Base-by-base conservation (phyloP, 345 rosid species). In the Turnera subulata region DNA sequence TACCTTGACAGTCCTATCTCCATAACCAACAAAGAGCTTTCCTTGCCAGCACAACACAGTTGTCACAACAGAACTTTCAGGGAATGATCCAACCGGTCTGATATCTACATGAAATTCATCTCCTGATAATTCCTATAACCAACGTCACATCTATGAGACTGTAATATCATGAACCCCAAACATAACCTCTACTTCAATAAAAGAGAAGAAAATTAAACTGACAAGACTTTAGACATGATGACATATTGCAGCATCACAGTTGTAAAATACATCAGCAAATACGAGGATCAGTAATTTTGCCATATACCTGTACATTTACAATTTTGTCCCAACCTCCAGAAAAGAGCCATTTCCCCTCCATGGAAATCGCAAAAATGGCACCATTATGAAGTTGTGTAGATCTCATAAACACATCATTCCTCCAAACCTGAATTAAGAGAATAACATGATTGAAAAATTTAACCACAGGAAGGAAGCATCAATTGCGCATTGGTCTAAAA, bases 391-490 rank as follows among this genome's bases (percentile, higher is more conserved):
- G 47, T 70, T 86, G 64, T 24, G 59, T 52, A 9, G 85, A 78
- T 71, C 81, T 89, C 75, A 78, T 51, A 62, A 73, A 61, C 49
- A 57, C 39, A 25, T 84, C 96, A 59, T 89, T 74, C 71, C 77
- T 83, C 98, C 98, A 92, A 46, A 89, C 63, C 98, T 89, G 73
- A 45, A n/a, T n/a, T n/a, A n/a, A n/a, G n/a, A n/a, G n/a, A n/a
- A n/a, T n/a, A n/a, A n/a, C n/a, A n/a, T n/a, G n/a, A n/a, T n/a
- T n/a, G n/a, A n/a, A n/a, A n/a, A n/a, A n/a, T n/a, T n/a, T n/a
- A n/a, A n/a, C n/a, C n/a, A n/a, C n/a, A n/a, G n/a, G n/a, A n/a
- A n/a, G n/a, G n/a, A n/a, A n/a, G n/a, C n/a, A n/a, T n/a, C n/a
- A n/a, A n/a, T n/a, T n/a, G n/a, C n/a, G n/a, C n/a, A n/a, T n/a